Percentiles rank a stretch among this genome's conserved stretches.
phyloP scores from a whole-genome alignment of 129 eudicot species.

The Deinandra increscens region DNA sequence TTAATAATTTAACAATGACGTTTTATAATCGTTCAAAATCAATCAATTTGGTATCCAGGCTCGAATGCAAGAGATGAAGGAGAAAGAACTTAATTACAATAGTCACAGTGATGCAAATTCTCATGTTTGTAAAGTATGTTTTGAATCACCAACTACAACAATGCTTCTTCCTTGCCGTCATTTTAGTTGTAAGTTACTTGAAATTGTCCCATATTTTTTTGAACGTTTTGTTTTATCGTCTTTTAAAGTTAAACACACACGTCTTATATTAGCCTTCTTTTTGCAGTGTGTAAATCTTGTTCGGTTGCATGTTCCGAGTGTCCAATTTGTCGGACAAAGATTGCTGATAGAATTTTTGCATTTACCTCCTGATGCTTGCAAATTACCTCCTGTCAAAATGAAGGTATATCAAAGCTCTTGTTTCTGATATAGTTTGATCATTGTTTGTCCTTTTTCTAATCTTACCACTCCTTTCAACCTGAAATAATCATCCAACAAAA shows the following conservation, averaged over 20 bases:
- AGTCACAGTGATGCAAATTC: conserved; percentile 74
- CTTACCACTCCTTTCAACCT: neutral
- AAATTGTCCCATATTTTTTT: neutral
- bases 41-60: conserved; percentile 49
- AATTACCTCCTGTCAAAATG: neutral
- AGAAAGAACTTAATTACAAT: conserved; percentile 59
- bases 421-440: neutral
- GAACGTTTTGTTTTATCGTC: neutral
- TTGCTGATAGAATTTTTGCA: conserved; percentile 88
- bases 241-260: neutral
- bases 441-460: neutral
- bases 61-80: conserved; percentile 97
- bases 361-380: conserved; percentile 61
- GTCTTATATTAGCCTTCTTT: neutral
- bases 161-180: conserved; percentile 99
- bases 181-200: conserved; percentile 61
- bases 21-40: neutral
- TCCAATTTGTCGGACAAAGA: conserved; percentile 88
- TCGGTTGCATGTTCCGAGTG: conserved; percentile 96
- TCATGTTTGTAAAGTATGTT: conserved; percentile 91
- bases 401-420: conserved; percentile 33
- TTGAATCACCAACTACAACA: conserved; percentile 75
- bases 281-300: conserved; percentile 97
- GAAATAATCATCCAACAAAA: neutral
- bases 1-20: neutral